phyloP scores from a whole-genome alignment of 495 filamentous ascomycete species.

The Astrocystis sublimbata region DNA sequence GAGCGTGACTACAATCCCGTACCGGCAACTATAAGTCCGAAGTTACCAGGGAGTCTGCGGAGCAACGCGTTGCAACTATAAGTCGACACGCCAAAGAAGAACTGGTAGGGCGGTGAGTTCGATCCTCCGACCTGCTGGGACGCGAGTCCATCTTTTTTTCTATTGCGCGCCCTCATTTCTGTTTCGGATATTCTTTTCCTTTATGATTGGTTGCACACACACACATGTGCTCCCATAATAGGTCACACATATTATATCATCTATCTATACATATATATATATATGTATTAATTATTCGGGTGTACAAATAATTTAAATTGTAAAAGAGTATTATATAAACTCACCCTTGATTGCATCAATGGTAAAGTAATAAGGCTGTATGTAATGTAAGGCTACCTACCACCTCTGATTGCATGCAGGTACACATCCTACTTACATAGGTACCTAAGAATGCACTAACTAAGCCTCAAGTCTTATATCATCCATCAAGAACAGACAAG shows the following conservation, averaged over 20 bases:
- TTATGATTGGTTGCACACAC: not conserved
- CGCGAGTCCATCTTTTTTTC: not conserved
- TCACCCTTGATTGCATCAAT: no score
- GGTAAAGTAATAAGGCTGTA: no score
- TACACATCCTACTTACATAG: no score
- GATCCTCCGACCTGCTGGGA: not conserved
- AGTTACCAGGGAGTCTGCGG: not conserved
- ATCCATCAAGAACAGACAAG: no score
- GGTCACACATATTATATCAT: no score
- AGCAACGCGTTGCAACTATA: not conserved
- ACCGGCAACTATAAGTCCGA: conserved; percentile 2
- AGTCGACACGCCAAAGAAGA: not conserved
- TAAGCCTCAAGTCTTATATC: no score
- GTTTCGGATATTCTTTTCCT: not conserved
- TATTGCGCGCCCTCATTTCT: not conserved
- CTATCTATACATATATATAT: not conserved
- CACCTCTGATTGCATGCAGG: no score
- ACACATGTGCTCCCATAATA: not conserved
- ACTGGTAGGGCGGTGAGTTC: not conserved
- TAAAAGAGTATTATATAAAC: no score
- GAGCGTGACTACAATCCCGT: not conserved
- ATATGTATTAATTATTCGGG: no score
- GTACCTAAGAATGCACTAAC: no score
- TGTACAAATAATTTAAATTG: no score
- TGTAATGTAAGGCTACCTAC: no score